These are phyloP conservation scores for Zangia roseola DNA, from an alignment of 768 basidiomycete species.

Conservation along the genomic window DNA sequence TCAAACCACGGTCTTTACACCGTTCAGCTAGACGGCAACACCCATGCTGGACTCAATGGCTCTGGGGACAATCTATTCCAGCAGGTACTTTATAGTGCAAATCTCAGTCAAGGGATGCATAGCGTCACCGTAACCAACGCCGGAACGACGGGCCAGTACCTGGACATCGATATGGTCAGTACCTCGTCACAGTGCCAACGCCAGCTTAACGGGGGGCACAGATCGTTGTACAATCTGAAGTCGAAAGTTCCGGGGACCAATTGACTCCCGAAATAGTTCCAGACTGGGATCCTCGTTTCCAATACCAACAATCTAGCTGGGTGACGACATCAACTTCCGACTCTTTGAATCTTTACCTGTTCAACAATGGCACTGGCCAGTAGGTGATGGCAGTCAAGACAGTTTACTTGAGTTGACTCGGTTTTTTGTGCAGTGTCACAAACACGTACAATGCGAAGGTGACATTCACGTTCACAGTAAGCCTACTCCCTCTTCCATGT, in stretches of 20 bases:
- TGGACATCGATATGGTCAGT: slow-evolving; percentile 49
- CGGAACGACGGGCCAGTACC: slow-evolving; percentile 27
- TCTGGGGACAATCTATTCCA: slow-evolving; percentile 35
- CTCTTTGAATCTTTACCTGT: slow-evolving; percentile 36
- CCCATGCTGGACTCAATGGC: slow-evolving; percentile 32
- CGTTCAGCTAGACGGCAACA: slow-evolving; percentile 39
- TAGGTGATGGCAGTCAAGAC: slow-evolving; percentile 10
- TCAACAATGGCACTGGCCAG: slow-evolving; percentile 45
- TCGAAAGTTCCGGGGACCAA: slow-evolving; percentile 15
- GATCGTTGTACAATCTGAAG: slow-evolving; percentile 30
- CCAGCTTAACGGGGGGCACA: slow-evolving; percentile 1
- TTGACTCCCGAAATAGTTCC: slow-evolving; percentile 23
- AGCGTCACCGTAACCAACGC: slow-evolving; percentile 32
- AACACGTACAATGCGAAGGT: slow-evolving; percentile 32
- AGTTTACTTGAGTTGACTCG: slow-evolving; percentile 1
- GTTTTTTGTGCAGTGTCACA: slow-evolving; percentile 32
- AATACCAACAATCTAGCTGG: slow-evolving; percentile 39
- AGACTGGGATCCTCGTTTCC: slow-evolving; percentile 39
- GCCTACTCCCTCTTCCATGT: slow-evolving; percentile 5
- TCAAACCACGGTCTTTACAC: slow-evolving; percentile 46
- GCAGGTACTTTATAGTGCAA: slow-evolving; percentile 36
- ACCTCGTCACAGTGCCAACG: background rate
- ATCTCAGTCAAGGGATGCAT: slow-evolving; percentile 36
- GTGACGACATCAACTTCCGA: slow-evolving; percentile 28
- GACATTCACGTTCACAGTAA: slow-evolving; percentile 40